These are phyloP conservation scores for Blastocladiella britannica DNA, from an alignment of 192 early-diverging fungal species.

Conservation along the genomic window DNA sequence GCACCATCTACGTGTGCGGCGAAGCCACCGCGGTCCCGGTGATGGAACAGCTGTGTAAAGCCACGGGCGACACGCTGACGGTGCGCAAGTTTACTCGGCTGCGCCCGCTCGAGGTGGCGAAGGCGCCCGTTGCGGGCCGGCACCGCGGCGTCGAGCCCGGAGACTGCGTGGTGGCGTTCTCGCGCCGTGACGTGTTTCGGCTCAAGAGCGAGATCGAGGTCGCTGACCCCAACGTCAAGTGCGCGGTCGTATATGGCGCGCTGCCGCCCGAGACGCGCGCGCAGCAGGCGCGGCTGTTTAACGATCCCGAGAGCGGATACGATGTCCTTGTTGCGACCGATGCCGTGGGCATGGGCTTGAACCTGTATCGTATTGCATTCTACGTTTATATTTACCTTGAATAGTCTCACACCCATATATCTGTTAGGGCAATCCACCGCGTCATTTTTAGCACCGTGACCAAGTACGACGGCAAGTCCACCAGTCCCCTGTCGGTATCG, in stretches of 20 bases:
- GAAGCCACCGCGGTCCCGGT: constrained; percentile 68
- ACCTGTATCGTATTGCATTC: constrained; percentile 29
- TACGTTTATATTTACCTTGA: not conserved
- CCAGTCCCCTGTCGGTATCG: constrained; percentile 34
- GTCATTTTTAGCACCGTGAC: constrained; percentile 57
- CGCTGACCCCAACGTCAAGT: constrained; percentile 42
- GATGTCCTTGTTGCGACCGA: constrained; percentile 84
- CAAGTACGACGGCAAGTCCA: constrained; percentile 57
- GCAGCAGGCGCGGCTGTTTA: constrained; percentile 73
- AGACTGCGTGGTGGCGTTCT: constrained; percentile 83
- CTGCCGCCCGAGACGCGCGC: constrained; percentile 86
- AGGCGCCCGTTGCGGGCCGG: constrained; percentile 28
- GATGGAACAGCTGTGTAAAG: constrained; percentile 45
- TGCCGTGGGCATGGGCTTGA: constrained; percentile 94
- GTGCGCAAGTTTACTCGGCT: constrained; percentile 60
- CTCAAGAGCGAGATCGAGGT: constrained; percentile 57
- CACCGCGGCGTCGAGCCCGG: constrained; percentile 43
- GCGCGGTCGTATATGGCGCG: constrained; percentile 79
- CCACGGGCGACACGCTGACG: constrained; percentile 56
- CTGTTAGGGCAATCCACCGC: constrained; percentile 55
- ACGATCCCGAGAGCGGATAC: constrained; percentile 51
- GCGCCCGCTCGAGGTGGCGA: constrained; percentile 34
- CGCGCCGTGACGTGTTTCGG: constrained; percentile 52
- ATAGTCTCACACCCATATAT: not conserved
- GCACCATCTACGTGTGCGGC: constrained; percentile 81